A percentile compares a stretch with the other conserved stretches of the same genome.
Conservation (phyloP, 345 rosid species). For the Theobroma cacao region DNA sequence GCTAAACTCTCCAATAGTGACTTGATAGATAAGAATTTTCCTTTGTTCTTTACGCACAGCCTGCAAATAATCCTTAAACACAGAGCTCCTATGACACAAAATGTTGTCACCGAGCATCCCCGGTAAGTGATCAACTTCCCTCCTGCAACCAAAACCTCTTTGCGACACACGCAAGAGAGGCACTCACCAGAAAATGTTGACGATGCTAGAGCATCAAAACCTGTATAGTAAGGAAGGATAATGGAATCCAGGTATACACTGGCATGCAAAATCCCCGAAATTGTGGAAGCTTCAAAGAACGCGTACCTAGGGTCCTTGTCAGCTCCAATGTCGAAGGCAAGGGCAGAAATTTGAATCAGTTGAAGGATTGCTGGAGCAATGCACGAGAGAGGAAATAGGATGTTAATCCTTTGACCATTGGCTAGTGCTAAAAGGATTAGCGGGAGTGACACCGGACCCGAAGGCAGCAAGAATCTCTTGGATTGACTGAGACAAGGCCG, state of each 20-base stretch:
- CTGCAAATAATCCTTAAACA: constrained; percentile 49
- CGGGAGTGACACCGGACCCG: constrained; percentile 69
- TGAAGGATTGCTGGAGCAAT: constrained; percentile 68
- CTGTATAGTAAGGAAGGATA: constrained; percentile 80
- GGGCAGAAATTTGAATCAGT: constrained; percentile 58
- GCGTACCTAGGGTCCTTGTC: constrained; percentile 52
- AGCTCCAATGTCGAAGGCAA: constrained; percentile 46
- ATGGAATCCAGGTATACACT: constrained; percentile 70
- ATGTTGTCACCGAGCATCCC: constrained; percentile 63
- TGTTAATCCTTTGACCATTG: constrained; percentile 65
- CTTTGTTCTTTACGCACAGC: constrained; percentile 23
- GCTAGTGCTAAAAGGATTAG: constrained; percentile 56
- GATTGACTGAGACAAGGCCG: constrained; percentile 26
- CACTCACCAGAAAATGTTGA: constrained; percentile 74
- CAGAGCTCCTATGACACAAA: constrained; percentile 47
- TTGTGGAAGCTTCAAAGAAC: constrained; percentile 68
- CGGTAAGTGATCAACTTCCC: constrained; percentile 59
- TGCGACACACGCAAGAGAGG: constrained; percentile 65
- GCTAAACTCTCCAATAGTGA: constrained; percentile 37
- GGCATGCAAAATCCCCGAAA: constrained; percentile 78
- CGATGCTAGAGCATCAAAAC: constrained; percentile 64
- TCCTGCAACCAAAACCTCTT: constrained; percentile 60
- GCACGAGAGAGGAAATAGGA: constrained; percentile 52
- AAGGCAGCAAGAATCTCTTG: constrained; percentile 57
- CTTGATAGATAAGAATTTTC: constrained; percentile 20